These are phyloP conservation scores for Lachancea cidri DNA, from an alignment of 805 yeast species.

Conservation along the genomic window DNA sequence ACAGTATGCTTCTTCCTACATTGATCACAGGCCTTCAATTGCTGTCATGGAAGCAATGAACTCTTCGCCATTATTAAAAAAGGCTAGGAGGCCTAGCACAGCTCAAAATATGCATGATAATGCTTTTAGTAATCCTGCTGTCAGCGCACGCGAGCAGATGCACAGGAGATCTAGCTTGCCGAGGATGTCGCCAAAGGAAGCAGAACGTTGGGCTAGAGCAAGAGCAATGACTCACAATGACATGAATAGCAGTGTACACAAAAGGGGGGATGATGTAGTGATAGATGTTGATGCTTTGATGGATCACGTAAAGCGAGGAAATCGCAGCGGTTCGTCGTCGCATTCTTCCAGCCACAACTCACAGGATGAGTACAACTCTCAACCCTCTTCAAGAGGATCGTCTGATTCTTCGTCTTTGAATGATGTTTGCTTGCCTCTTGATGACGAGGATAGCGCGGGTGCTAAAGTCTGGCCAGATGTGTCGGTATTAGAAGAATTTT, in stretches of 20 bases:
- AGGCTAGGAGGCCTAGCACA: slow-evolving; percentile 4
- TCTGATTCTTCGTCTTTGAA: slow-evolving; percentile 68
- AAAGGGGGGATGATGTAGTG: slow-evolving; percentile 23
- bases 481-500: slow-evolving; percentile 66
- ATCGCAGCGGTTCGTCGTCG: slow-evolving; percentile 5
- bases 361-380: slow-evolving; percentile 35
- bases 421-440: slow-evolving; percentile 90
- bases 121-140: background rate
- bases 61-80: slow-evolving; percentile 3
- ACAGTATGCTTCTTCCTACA: slow-evolving; percentile 9
- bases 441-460: slow-evolving; percentile 35
- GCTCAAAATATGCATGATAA: background rate
- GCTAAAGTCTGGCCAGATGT: slow-evolving; percentile 76
- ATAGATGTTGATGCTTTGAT: slow-evolving; percentile 33
- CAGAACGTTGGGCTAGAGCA: slow-evolving; percentile 8
- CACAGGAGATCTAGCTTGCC: background rate
- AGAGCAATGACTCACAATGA: background rate
- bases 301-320: slow-evolving; percentile 22
- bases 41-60: slow-evolving; percentile 10
- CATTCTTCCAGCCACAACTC: slow-evolving; percentile 8
- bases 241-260: background rate
- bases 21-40: slow-evolving; percentile 13
- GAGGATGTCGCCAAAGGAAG: slow-evolving; percentile 5
- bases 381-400: slow-evolving; percentile 38
- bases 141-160: background rate